Base-by-base conservation (phyloP, 495 filamentous ascomycete species). In the Echria macrotheca region DNA sequence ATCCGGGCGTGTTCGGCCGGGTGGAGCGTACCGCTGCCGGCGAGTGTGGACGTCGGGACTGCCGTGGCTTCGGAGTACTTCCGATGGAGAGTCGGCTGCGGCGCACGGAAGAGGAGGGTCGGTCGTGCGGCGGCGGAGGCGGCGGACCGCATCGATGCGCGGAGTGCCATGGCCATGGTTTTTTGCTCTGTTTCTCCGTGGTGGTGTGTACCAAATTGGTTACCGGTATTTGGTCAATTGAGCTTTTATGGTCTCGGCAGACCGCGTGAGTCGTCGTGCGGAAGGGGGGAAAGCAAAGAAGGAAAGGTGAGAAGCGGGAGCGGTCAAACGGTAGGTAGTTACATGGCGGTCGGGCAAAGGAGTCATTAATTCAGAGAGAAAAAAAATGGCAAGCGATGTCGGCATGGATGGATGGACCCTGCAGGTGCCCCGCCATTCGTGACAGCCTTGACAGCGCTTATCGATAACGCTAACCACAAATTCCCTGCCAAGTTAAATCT, bases 91-190 rank as follows among this genome's bases (percentile, higher is more conserved):
- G n/a, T n/a, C n/a, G n/a, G n/a, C n/a, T n/a, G n/a, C n/a, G n/a
- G n/a, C n/a, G n/a, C n/a, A n/a, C n/a, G n/a, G n/a, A n/a, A n/a
- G n/a, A n/a, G 61, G 59, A 63, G 35, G 56, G 64, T 12, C 53
- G 55, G 52, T 51, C 52, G 42, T 52, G 5, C 41, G 25, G 15
- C 25, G 45, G 26, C 38, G 41, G 56, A 57, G 57, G n/a, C 57
- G 56, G 64, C 59, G 46, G 57, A 37, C 36, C 62, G 59, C 33
- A 62, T 50, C 7, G 61, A 54, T 18, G 54, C 44, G 17, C 64
- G 59, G 44, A 60, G 60, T 44, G 61, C 59, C 64, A 65, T 65
- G 2, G 50, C 8, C 2, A 18, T n/a, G 14, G 15, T 9, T 18
- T 24, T 14, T 6, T 21, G 33, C 6, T 21, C n/a, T n/a, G n/a